phyloP scores from a whole-genome alignment of 1,284 basidiomycete genomes.

The Irpex sp. region DNA sequence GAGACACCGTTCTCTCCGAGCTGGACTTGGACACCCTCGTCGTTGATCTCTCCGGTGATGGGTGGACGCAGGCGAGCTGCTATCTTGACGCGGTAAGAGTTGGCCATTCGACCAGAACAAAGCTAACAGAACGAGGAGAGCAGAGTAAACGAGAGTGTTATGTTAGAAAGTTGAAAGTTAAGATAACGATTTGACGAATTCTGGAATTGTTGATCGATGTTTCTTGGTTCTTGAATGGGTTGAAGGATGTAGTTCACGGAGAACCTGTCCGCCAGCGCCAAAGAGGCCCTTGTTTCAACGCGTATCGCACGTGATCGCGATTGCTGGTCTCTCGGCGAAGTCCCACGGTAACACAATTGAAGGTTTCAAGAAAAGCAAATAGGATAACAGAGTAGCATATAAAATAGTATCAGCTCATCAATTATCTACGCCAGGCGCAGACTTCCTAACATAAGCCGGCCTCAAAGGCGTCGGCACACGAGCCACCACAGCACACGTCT shows the following conservation, averaged over 20 bases:
- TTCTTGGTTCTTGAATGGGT: neutral
- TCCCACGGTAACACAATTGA: neutral
- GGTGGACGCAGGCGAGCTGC: constrained; percentile 64
- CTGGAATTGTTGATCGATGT: neutral
- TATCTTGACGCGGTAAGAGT: constrained; percentile 39
- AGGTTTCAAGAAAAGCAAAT: no score
- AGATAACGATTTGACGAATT: neutral
- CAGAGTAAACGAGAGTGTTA: neutral
- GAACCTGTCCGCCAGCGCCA: neutral
- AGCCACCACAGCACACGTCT: constrained; percentile 21
- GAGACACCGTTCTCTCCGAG: constrained; percentile 36
- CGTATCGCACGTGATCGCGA: constrained; percentile 11
- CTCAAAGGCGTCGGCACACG: constrained; percentile 8
- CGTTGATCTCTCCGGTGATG: constrained; percentile 55
- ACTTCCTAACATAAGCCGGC: constrained; percentile 6
- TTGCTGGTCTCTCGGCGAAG: constrained; percentile 8
- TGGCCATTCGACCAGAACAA: constrained; percentile 6
- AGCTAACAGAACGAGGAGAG: neutral
- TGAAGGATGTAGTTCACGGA: neutral
- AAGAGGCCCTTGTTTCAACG: constrained; percentile 5
- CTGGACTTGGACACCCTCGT: constrained; percentile 54
- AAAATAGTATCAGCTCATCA: neutral
- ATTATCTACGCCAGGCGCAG: neutral
- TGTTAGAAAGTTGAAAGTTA: neutral
- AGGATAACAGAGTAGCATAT: neutral